Evolutionary conservation across 345 rosid species (phyloP).

Genomic region (Toxicodendron radicans): DNA sequence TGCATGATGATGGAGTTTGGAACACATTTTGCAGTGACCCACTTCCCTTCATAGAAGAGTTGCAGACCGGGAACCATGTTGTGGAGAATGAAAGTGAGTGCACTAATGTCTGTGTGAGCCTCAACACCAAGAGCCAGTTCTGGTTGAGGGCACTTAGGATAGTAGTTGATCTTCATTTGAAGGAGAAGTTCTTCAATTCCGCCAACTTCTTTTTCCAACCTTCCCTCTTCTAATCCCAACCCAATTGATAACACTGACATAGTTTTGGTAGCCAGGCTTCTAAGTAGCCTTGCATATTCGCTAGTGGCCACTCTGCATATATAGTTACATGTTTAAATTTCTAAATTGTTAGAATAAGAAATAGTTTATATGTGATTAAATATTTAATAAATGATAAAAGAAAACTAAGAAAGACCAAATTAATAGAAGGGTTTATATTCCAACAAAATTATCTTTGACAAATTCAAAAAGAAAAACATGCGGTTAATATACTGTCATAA

Average conservation of each 20-base stretch:
- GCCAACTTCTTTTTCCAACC: slow-evolving; percentile 86
- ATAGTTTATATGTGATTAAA: too few relatives aligned
- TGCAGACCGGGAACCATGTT: slow-evolving; percentile 98
- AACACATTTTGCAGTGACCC: slow-evolving; percentile 91
- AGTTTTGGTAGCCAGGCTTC: slow-evolving; percentile 62
- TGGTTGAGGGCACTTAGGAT: slow-evolving; percentile 95
- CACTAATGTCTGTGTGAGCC: slow-evolving; percentile 91
- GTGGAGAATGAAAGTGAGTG: slow-evolving; percentile 95
- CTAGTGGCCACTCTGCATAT: slow-evolving; percentile 63
- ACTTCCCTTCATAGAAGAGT: slow-evolving; percentile 74
- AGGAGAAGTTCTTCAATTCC: slow-evolving; percentile 83
- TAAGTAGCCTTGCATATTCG: slow-evolving; percentile 78
- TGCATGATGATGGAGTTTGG: slow-evolving; percentile 95
- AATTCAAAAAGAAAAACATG: too few relatives aligned
- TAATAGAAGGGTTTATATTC: too few relatives aligned
- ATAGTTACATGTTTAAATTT: not conserved
- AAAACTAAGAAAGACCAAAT: too few relatives aligned
- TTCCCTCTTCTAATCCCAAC: slow-evolving; percentile 79
- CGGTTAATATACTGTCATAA: too few relatives aligned
- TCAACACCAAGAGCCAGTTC: slow-evolving; percentile 98
- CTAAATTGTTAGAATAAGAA: not conserved
- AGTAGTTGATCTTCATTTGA: slow-evolving; percentile 91
- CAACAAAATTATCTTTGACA: too few relatives aligned
- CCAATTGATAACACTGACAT: slow-evolving; percentile 64
- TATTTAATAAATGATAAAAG: too few relatives aligned